Evolutionary conservation across 163 green algal genomes (phyloP).

Genomic region (Coccomyxa subellipsoidea): DNA sequence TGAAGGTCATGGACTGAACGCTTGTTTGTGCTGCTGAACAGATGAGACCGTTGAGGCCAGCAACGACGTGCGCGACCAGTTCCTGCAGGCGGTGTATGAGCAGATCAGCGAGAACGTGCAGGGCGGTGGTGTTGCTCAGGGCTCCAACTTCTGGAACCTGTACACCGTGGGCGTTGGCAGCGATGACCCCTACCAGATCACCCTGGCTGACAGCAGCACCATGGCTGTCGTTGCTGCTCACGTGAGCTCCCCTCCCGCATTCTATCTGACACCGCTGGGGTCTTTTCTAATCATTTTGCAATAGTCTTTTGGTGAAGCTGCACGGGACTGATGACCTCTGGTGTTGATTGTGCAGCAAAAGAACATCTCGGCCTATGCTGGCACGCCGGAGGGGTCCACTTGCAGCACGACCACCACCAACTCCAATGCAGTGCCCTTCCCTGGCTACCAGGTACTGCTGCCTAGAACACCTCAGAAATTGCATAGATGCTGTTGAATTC

Average conservation of each 20-base stretch:
- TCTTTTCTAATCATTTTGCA: too few species aligned
- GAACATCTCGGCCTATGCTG: background rate
- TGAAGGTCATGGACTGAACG: background rate
- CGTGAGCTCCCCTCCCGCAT: background rate
- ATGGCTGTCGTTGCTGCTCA: slow-evolving; percentile 10
- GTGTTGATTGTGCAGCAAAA: background rate
- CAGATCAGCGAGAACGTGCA: background rate
- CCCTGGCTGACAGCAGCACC: slow-evolving; percentile 14
- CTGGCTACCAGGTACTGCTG: background rate
- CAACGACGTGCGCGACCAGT: slow-evolving; percentile 4
- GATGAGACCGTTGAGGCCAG: slow-evolving; percentile 26
- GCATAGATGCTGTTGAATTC: too few species aligned
- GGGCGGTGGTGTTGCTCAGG: slow-evolving; percentile 4
- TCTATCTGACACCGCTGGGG: too few species aligned
- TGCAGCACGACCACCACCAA: background rate
- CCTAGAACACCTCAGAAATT: background rate
- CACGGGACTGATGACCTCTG: too few species aligned
- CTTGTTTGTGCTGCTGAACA: slow-evolving; percentile 6
- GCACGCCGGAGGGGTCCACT: background rate
- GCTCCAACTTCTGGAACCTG: slow-evolving; percentile 21
- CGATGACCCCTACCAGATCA: slow-evolving; percentile 18
- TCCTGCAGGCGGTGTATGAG: slow-evolving; percentile 20
- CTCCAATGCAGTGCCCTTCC: background rate
- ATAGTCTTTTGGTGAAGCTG: too few species aligned
- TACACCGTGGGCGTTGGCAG: slow-evolving; percentile 4